phyloP scores from a whole-genome alignment of 2,329 filamentous ascomycete species.

The Colletotrichum higginsianum region DNA sequence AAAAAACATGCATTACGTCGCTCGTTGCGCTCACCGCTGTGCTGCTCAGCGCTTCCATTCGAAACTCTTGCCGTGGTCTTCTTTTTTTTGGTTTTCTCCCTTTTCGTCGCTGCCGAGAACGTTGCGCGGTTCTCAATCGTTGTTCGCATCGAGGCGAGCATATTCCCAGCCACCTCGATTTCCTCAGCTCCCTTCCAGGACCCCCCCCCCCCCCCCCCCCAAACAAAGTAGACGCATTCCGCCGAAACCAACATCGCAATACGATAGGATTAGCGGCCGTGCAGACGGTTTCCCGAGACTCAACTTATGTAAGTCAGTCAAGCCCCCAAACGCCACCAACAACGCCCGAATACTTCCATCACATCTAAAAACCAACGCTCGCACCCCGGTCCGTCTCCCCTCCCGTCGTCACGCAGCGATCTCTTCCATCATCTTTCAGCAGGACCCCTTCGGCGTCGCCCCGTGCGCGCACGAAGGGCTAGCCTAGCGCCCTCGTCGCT shows the following conservation, averaged over 20 bases:
- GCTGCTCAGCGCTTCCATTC: neutral
- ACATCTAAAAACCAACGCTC: conserved; percentile 4
- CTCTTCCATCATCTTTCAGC: neutral
- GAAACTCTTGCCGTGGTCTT: neutral
- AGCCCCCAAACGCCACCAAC: conserved; percentile 29
- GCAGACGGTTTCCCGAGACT: neutral
- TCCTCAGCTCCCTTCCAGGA: neutral
- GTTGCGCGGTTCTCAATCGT: neutral
- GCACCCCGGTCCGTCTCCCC: conserved; percentile 9
- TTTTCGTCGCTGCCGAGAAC: neutral
- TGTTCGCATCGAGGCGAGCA: conserved; percentile 12
- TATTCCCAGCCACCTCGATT: conserved; percentile 11
- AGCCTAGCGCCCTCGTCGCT: conserved; percentile 30
- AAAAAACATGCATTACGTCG: conserved; percentile 27
- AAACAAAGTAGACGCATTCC: conserved; percentile 6
- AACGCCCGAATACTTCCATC: conserved; percentile 15
- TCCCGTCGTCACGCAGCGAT: conserved; percentile 21
- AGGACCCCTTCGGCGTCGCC: conserved; percentile 25
- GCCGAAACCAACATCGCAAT: conserved; percentile 21
- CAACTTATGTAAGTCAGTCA: conserved; percentile 27
- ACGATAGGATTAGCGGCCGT: neutral
- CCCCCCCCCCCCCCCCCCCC: too few relatives aligned
- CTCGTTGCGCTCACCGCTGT: conserved; percentile 36
- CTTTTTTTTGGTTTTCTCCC: too few relatives aligned
- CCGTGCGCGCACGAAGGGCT: conserved; percentile 22